Base-by-base conservation (phyloP, 225 moss, liverwort and hornwort genomes). In the Pleurozium schreberi region DNA sequence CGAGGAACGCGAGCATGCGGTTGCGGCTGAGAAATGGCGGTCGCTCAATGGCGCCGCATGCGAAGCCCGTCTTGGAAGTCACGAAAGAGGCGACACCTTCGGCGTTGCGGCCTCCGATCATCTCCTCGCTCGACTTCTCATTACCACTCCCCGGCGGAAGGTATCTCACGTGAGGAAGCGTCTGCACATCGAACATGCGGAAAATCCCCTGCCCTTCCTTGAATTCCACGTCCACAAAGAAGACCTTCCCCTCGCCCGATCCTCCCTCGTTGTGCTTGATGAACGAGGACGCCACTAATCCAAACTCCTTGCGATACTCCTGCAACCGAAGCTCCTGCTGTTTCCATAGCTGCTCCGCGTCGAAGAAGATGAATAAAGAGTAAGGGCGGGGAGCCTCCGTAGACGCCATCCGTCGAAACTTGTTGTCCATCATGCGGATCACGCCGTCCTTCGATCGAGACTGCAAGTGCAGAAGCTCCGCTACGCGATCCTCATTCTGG, bases 221-320 rank as follows among this genome's bases (percentile, higher is more conserved):
- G 84, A 97, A 94, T 92, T 97, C 98, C 82, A 98, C 83, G 38
- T 98, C 95, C 36, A 88, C 89, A 75, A 97, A 98, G 87, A 98
- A 97, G 43, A 96, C 90, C 81, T 95, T 95, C 34, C 86, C 84
- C 31, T 89, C 94, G 19, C 91, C 87, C 42, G 89, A 86, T 60
- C 88, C 91, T 36, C 90, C 87, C 25, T 91, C 87, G 45, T 94
- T 95, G 75, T 95, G 91, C 90, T 94, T 95, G 45, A 77, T 89
- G 85, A 90, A 95, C 2, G 96, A 88, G 10, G 94, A 50, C 25
- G 97, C 95, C 81, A 93, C 96, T 18, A 96, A 47, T 36, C 95
- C 95, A 30, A 92, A 98, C 76, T 97, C 97, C 31, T 86, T 89
- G 33, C 97, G 92, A 28, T 94, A 93, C 42, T 91, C 92, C 91